Conservation (phyloP, 345 rosid genomes). For the Salix brachista region DNA sequence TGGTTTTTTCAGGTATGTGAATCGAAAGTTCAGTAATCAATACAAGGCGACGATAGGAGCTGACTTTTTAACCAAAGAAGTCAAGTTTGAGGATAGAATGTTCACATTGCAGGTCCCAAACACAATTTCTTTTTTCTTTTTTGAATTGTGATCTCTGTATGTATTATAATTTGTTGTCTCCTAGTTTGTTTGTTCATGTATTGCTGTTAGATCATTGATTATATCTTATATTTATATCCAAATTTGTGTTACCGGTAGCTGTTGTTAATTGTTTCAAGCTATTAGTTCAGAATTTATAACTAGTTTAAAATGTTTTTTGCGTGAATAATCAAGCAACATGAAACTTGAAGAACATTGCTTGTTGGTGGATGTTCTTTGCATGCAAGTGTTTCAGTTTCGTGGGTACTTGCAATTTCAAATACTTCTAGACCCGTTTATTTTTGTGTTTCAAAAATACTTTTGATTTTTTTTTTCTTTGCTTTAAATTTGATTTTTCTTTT, state of each 20-base stretch:
- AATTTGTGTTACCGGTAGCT: not conserved
- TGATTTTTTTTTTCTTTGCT: too few species aligned
- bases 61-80: slow-evolving; percentile 90
- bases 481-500: too few species aligned
- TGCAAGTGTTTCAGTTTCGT: not conserved
- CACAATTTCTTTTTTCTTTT: not conserved
- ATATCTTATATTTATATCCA: not conserved
- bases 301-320: not conserved
- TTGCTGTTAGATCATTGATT: not conserved
- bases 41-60: slow-evolving; percentile 96
- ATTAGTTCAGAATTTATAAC: not conserved
- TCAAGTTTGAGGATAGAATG: slow-evolving; percentile 76
- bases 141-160: not conserved
- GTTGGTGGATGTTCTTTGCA: not conserved
- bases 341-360: not conserved
- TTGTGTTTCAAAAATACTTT: too few species aligned
- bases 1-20: slow-evolving; percentile 62
- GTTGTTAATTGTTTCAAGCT: not conserved
- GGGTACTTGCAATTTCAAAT: not conserved
- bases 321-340: not conserved
- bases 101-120: slow-evolving; percentile 82
- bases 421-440: not conserved
- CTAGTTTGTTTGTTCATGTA: not conserved
- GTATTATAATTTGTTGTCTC: not conserved
- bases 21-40: slow-evolving; percentile 84